Base-by-base conservation (phyloP, 305 asterid species). In the Vinca major region DNA sequence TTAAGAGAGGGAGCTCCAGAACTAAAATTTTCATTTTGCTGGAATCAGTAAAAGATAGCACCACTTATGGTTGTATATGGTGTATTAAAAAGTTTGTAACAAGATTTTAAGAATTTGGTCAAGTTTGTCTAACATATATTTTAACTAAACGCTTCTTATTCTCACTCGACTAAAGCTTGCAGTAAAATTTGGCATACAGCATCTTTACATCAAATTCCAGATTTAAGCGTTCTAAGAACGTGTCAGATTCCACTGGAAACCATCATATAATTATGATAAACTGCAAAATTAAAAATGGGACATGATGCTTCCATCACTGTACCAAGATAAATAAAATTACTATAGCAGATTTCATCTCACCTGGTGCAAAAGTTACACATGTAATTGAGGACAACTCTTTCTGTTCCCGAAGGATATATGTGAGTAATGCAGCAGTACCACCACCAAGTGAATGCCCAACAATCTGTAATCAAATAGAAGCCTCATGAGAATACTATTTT, bases 381-480 rank as follows among this genome's bases (percentile, higher is more conserved):
- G 91, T 84, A 73, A 83, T 77, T 47, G 89, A 79, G n/a, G 91
- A 82, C 56, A 91, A 84, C 69, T 86, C 96, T 74, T 85, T 80
- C 78, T 83, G 95, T 71, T 91, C 97, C 72, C 97, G 84, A 63
- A 91, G 92, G 67, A 91, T 89, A 76, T 91, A 91, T 8, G 97
- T 89, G 36, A 91, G 86, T 70, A 91, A 80, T 47, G 97, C 97
- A 56, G 97, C 96, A 21, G 97, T 91, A 75, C 96, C 97, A 57
- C 97, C 97, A 71, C 97, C 97, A 72, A 91, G 96, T 71, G 97
- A 91, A 79, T 91, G 97, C 39, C 97, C 97, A 63, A 91, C 91
- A 67, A 91, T 77, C 97, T 91, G 84, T 73, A 83, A 69, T 62
- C 43, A 53, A 64, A 71, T 70, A 19, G 62, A 66, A 66, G 66